phyloP scores from a whole-genome alignment of 1,284 basidiomycete genomes.

The Pholiota adiposa region DNA sequence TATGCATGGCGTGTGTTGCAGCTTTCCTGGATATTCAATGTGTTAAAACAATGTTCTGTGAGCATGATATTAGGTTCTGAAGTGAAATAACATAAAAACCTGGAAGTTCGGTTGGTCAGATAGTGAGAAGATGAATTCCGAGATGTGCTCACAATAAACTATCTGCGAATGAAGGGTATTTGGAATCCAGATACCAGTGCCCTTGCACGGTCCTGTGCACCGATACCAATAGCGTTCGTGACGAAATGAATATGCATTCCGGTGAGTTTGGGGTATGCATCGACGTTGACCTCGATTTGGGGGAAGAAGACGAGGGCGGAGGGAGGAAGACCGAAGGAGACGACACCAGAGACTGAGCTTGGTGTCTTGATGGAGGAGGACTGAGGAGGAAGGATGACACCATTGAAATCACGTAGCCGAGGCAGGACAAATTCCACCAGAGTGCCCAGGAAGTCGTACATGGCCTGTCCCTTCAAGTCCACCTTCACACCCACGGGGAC shows the following conservation, averaged over 20 bases:
- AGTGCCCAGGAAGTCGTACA: conserved; percentile 92
- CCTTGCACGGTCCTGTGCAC: conserved; percentile 86
- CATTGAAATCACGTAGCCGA: conserved; percentile 88
- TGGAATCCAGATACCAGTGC: conserved; percentile 88
- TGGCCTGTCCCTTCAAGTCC: conserved; percentile 85
- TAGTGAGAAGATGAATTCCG: neutral
- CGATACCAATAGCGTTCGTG: conserved; percentile 82
- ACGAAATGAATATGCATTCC: conserved; percentile 94
- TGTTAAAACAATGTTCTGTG: no score
- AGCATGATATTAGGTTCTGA: neutral
- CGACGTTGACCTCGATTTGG: conserved; percentile 91
- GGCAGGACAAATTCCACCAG: conserved; percentile 96
- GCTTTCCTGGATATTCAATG: no score
- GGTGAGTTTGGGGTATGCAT: conserved; percentile 81
- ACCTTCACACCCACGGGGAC: conserved; percentile 90
- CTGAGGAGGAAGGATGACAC: conserved; percentile 74
- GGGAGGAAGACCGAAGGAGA: conserved; percentile 86
- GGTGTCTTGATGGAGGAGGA: conserved; percentile 68
- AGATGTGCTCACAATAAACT: conserved; percentile 23
- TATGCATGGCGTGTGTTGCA: no score
- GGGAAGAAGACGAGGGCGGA: conserved; percentile 92
- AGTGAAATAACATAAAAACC: neutral
- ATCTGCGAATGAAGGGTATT: conserved; percentile 74
- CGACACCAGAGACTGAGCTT: conserved; percentile 83
- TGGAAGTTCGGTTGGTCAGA: neutral